phyloP scores from a whole-genome alignment of 495 filamentous ascomycete species.

The Hypomontagnella submonticulosa region DNA sequence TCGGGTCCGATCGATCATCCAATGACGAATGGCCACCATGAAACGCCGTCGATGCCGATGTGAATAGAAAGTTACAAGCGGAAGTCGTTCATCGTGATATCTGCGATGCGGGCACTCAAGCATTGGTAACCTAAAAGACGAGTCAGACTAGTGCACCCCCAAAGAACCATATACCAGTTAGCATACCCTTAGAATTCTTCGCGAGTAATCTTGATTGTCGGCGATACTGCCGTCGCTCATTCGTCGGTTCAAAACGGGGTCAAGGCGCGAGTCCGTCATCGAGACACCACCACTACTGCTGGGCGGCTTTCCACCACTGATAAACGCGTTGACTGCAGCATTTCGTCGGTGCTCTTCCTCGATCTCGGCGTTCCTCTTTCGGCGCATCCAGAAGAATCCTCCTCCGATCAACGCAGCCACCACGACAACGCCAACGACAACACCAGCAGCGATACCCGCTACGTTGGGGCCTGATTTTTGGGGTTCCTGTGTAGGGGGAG shows the following conservation, averaged over 20 bases:
- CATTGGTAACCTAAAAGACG: slow-evolving; percentile 63
- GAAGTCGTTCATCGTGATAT: slow-evolving; percentile 62
- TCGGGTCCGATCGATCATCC: slow-evolving; percentile 55
- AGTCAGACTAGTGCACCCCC: slow-evolving; percentile 41
- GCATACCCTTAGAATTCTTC: slow-evolving; percentile 90
- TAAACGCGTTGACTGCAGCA: slow-evolving; percentile 74
- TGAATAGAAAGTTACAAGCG: slow-evolving; percentile 56
- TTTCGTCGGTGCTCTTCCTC: slow-evolving; percentile 85
- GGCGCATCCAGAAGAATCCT: slow-evolving; percentile 78
- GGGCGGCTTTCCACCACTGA: slow-evolving; percentile 67
- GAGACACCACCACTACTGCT: slow-evolving; percentile 67
- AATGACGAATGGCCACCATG: slow-evolving; percentile 56
- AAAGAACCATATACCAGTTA: not conserved
- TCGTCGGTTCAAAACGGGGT: slow-evolving; percentile 88
- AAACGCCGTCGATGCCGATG: slow-evolving; percentile 65
- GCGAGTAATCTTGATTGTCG: slow-evolving; percentile 96
- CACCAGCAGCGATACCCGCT: slow-evolving; percentile 86
- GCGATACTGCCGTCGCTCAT: slow-evolving; percentile 98
- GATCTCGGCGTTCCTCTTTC: slow-evolving; percentile 74
- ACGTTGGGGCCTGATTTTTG: slow-evolving; percentile 60
- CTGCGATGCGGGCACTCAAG: slow-evolving; percentile 54
- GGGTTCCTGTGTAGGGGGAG: slow-evolving; percentile 50
- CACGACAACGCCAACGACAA: slow-evolving; percentile 84
- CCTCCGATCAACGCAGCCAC: slow-evolving; percentile 72
- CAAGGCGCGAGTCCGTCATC: slow-evolving; percentile 84